A percentile compares a stretch with the other conserved stretches of the same genome.
phyloP scores from a whole-genome alignment of 495 filamentous ascomycete genomes.

The Aspergillus steynii region DNA sequence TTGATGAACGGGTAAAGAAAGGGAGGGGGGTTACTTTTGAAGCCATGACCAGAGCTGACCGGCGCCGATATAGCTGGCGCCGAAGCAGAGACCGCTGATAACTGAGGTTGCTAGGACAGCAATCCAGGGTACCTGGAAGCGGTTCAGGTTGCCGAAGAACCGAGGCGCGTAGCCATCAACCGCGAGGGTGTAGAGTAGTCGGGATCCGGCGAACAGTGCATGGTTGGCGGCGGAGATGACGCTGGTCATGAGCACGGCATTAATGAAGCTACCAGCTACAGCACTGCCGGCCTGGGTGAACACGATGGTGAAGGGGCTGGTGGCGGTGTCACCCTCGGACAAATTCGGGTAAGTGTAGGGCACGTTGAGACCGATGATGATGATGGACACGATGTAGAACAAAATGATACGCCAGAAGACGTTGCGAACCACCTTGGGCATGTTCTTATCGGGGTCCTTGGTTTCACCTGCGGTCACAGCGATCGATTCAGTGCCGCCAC shows the following conservation, averaged over 20 bases:
- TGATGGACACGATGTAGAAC: conserved; percentile 52
- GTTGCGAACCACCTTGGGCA: conserved; percentile 52
- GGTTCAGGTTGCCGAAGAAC: conserved; percentile 52
- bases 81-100: conserved; percentile 60
- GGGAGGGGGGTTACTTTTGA: conserved; percentile 42
- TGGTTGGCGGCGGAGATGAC: conserved; percentile 56
- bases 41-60: conserved; percentile 60
- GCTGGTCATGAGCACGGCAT: conserved; percentile 56
- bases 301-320: conserved; percentile 55
- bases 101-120: conserved; percentile 56
- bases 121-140: conserved; percentile 59
- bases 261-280: conserved; percentile 55
- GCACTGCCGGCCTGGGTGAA: conserved; percentile 50
- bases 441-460: conserved; percentile 45
- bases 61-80: conserved; percentile 61
- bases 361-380: conserved; percentile 54
- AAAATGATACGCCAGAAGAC: conserved; percentile 56
- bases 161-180: conserved; percentile 46
- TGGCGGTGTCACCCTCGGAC: conserved; percentile 36
- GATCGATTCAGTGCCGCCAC: conserved; percentile 57
- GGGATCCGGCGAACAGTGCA: conserved; percentile 54
- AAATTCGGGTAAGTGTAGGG: conserved; percentile 53
- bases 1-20: background rate
- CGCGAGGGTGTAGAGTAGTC: conserved; percentile 52
- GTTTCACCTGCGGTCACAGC: conserved; percentile 58